These are phyloP conservation scores for Hamamelis virginiana DNA, from an alignment of 164 flowering plant genomes.

Conservation along the genomic window DNA sequence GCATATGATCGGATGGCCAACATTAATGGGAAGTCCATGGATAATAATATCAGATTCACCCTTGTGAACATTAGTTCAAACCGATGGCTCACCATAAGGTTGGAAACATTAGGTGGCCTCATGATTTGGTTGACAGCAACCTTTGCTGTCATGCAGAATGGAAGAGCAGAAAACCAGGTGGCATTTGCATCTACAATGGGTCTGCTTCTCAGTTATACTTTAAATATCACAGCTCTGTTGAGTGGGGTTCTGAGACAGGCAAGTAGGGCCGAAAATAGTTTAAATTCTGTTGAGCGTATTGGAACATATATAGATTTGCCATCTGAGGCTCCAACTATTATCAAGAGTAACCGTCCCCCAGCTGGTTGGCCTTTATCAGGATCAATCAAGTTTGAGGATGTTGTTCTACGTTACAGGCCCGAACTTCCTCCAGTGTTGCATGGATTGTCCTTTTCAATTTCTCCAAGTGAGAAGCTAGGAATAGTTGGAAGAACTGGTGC, in stretches of 20 bases:
- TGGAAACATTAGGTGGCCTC: slow-evolving; percentile 86
- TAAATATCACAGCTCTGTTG: slow-evolving; percentile 74
- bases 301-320: slow-evolving; percentile 87
- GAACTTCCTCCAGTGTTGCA: slow-evolving; percentile 96
- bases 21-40: slow-evolving; percentile 87
- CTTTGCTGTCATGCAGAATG: slow-evolving; percentile 88
- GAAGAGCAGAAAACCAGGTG: slow-evolving; percentile 59
- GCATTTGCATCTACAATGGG: slow-evolving; percentile 97
- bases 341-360: slow-evolving; percentile 77
- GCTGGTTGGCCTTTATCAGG: slow-evolving; percentile 94
- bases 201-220: slow-evolving; percentile 87
- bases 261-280: slow-evolving; percentile 86
- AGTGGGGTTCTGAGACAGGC: slow-evolving; percentile 87
- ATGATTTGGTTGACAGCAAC: slow-evolving; percentile 98
- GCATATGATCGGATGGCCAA: slow-evolving; percentile 87
- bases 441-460: slow-evolving; percentile 66
- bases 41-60: slow-evolving; percentile 83
- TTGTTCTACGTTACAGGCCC: slow-evolving; percentile 83
- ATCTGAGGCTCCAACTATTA: slow-evolving; percentile 73
- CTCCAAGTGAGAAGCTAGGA: slow-evolving; percentile 86
- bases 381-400: slow-evolving; percentile 72
- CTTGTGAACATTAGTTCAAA: slow-evolving; percentile 78
- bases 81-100: slow-evolving; percentile 88
- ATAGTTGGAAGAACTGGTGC: slow-evolving; percentile 98
- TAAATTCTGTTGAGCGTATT: slow-evolving; percentile 84